Percentiles rank a stretch among this genome's conserved stretches.
Conservation (phyloP, 108 stramenopile genomes). For the Nitzschia sp. region DNA sequence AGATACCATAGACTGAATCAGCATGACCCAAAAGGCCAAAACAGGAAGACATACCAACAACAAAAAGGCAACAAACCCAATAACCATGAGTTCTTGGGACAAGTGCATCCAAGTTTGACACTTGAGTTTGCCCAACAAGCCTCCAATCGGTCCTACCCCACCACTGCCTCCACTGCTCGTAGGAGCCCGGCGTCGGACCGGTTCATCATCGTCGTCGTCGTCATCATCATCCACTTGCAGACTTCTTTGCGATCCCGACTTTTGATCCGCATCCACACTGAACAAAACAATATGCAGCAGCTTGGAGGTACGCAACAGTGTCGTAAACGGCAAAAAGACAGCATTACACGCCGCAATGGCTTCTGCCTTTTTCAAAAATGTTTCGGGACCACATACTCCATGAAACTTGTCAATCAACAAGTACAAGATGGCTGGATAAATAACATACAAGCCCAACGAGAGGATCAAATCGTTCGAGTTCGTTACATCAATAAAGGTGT, state of each 20-base stretch:
- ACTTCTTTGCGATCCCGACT: slow-evolving; percentile 15
- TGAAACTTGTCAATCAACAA: slow-evolving; percentile 36
- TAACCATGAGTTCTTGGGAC: slow-evolving; percentile 26
- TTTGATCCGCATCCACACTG: slow-evolving; percentile 28
- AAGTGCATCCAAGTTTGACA: slow-evolving; percentile 34
- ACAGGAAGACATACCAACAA: slow-evolving; percentile 34
- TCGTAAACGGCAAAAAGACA: slow-evolving; percentile 20
- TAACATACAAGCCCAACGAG: slow-evolving; percentile 30
- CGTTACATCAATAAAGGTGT: slow-evolving; percentile 13
- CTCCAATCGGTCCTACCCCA: neutral
- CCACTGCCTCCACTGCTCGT: neutral
- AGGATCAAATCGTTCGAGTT: slow-evolving; percentile 30
- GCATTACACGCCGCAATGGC: slow-evolving; percentile 24
- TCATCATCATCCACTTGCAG: slow-evolving; percentile 17
- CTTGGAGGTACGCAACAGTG: slow-evolving; percentile 31
- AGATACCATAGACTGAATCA: slow-evolving; percentile 17
- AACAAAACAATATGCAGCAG: slow-evolving; percentile 20
- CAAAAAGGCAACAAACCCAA: slow-evolving; percentile 33
- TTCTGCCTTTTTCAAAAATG: slow-evolving; percentile 27
- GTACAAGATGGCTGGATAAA: slow-evolving; percentile 39
- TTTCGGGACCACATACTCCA: slow-evolving; percentile 32
- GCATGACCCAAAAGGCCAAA: slow-evolving; percentile 39
- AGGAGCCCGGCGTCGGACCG: neutral
- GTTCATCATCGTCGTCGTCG: slow-evolving; percentile 1
- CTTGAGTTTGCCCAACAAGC: slow-evolving; percentile 22